Conservation (phyloP, 2,329 filamentous ascomycete species). For the Ascochyta lentis region DNA sequence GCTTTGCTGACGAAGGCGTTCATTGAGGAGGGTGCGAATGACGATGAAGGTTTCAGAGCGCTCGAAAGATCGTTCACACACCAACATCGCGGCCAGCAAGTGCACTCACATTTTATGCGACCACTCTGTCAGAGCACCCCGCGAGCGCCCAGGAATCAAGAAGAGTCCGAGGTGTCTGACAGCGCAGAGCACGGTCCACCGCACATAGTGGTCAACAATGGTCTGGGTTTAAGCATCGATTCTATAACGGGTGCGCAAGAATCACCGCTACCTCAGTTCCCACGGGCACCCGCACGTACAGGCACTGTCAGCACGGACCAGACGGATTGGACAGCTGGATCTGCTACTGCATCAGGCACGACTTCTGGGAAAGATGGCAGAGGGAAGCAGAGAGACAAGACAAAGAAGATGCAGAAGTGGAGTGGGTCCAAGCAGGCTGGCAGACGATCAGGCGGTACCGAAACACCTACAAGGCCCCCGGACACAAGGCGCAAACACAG, state of each 20-base stretch:
- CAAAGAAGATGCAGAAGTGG: slow-evolving; percentile 41
- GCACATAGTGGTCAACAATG: slow-evolving; percentile 37
- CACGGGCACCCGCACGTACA: slow-evolving; percentile 36
- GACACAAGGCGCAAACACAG: slow-evolving; percentile 32
- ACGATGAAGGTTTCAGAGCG: slow-evolving; percentile 69
- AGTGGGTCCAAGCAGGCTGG: slow-evolving; percentile 30
- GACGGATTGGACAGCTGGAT: slow-evolving; percentile 39
- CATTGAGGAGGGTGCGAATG: slow-evolving; percentile 67
- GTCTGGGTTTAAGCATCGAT: slow-evolving; percentile 36
- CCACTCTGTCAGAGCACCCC: slow-evolving; percentile 61
- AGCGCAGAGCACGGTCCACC: slow-evolving; percentile 37
- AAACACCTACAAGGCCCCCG: slow-evolving; percentile 36
- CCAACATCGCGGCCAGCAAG: slow-evolving; percentile 64
- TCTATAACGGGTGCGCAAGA: slow-evolving; percentile 30
- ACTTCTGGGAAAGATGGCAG: slow-evolving; percentile 33
- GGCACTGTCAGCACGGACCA: slow-evolving; percentile 43
- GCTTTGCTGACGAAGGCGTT: slow-evolving; percentile 69
- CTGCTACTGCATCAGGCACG: slow-evolving; percentile 22
- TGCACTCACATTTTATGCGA: slow-evolving; percentile 69
- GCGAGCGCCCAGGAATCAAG: slow-evolving; percentile 36
- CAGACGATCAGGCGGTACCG: slow-evolving; percentile 34
- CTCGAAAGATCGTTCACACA: slow-evolving; percentile 67
- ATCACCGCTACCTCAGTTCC: slow-evolving; percentile 19
- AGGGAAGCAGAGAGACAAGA: slow-evolving; percentile 40
- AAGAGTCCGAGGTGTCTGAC: slow-evolving; percentile 46